Conservation (phyloP, 2,329 filamentous ascomycete genomes). For the Pseudocercospora macadamiae region DNA sequence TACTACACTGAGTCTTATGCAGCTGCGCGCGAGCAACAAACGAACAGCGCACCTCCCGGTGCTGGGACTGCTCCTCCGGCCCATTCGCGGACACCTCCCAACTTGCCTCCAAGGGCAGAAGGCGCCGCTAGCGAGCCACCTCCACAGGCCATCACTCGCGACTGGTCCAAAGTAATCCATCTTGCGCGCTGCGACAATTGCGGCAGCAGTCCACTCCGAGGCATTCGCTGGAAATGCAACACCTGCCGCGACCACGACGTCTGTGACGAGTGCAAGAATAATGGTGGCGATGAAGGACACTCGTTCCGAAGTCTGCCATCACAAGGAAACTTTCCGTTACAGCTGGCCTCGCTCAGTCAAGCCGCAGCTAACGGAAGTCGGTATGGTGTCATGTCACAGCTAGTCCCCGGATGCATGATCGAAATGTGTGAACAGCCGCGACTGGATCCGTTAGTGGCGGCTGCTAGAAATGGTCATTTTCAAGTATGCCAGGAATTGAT, state of each 20-base stretch:
- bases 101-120: conserved; percentile 8
- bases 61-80: neutral
- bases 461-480: conserved; percentile 11
- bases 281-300: conserved; percentile 12
- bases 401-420: conserved; percentile 5
- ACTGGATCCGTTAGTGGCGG: conserved; percentile 5
- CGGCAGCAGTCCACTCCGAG: neutral
- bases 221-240: conserved; percentile 8
- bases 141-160: neutral
- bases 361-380: conserved; percentile 8
- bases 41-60: conserved; percentile 9
- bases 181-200: conserved; percentile 13
- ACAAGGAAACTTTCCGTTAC: conserved; percentile 1
- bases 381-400: conserved; percentile 8
- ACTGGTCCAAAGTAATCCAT: conserved; percentile 14
- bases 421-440: conserved; percentile 11
- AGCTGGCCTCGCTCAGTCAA: conserved; percentile 2
- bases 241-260: conserved; percentile 14
- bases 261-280: conserved; percentile 11
- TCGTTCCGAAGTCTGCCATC: neutral
- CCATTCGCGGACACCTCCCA: neutral
- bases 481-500: conserved; percentile 13
- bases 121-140: conserved; percentile 4
- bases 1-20: neutral
- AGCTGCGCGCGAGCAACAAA: conserved; percentile 10